Conservation (phyloP, 306 rosid species). For the Cucumis melo region DNA sequence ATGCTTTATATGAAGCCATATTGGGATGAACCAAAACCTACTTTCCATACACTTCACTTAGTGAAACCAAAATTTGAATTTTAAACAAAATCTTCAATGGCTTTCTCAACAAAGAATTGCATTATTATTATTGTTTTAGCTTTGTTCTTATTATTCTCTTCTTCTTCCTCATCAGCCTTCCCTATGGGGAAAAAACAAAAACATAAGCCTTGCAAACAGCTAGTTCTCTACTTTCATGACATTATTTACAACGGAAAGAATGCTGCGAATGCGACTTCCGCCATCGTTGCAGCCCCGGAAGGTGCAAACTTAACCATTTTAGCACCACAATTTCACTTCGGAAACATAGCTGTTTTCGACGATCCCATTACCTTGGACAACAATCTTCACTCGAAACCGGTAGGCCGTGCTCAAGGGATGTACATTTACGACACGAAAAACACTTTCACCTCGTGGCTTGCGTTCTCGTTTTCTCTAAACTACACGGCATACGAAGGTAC, state of each 20-base stretch:
- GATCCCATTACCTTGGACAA: constrained; percentile 69
- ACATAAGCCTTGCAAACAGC: constrained; percentile 38
- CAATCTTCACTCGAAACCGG: constrained; percentile 47
- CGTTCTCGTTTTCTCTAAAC: constrained; percentile 44
- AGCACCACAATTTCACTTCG: constrained; percentile 38
- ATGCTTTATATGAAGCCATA: not conserved
- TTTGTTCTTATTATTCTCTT: constrained; percentile 8
- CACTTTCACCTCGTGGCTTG: constrained; percentile 51
- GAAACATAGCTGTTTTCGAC: constrained; percentile 51
- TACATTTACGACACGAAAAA: constrained; percentile 53
- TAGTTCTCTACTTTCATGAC: constrained; percentile 56
- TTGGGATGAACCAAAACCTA: not conserved
- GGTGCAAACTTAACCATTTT: constrained; percentile 45
- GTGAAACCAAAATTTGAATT: not conserved
- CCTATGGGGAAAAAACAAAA: constrained; percentile 10
- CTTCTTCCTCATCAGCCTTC: constrained; percentile 21
- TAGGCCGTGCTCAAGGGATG: constrained; percentile 74
- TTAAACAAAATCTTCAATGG: constrained; percentile 12
- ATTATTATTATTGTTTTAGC: not conserved
- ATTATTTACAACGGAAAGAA: constrained; percentile 51
- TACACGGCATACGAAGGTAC: constrained; percentile 31
- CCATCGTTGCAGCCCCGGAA: constrained; percentile 58
- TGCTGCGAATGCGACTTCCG: constrained; percentile 50
- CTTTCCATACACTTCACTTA: not conserved
- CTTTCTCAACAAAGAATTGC: not conserved